phyloP scores from a whole-genome alignment of 75 land plant genomes.

The Sequoia sempervirens region DNA sequence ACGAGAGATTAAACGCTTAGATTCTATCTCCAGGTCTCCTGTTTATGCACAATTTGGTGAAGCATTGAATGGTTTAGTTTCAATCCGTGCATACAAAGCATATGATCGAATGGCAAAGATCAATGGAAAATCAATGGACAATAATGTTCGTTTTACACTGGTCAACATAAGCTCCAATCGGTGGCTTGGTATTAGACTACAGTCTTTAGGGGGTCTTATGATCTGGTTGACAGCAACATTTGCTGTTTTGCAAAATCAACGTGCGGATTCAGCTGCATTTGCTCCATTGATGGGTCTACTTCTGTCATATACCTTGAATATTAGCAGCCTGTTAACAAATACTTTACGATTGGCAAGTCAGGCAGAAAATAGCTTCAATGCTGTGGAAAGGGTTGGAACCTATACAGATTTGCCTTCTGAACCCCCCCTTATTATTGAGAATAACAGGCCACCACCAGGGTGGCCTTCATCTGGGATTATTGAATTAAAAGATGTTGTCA shows the following conservation, averaged over 20 bases:
- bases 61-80: slow-evolving; percentile 90
- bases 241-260: slow-evolving; percentile 87
- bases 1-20: slow-evolving; percentile 91
- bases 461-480: too few relatives aligned
- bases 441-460: slow-evolving; percentile 85
- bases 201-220: slow-evolving; percentile 90
- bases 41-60: slow-evolving; percentile 99
- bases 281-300: slow-evolving; percentile 97
- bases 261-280: slow-evolving; percentile 63
- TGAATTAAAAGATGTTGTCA: too few relatives aligned
- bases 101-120: slow-evolving; percentile 90
- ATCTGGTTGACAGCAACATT: slow-evolving; percentile 92
- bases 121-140: slow-evolving; percentile 94
- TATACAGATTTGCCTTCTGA: slow-evolving; percentile 89
- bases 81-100: slow-evolving; percentile 95
- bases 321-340: slow-evolving; percentile 64
- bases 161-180: slow-evolving; percentile 82
- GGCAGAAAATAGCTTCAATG: slow-evolving; percentile 94
- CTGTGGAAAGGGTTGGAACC: slow-evolving; percentile 87
- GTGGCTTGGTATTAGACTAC: slow-evolving; percentile 87
- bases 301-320: slow-evolving; percentile 84
- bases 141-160: slow-evolving; percentile 77
- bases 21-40: slow-evolving; percentile 93
- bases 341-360: slow-evolving; percentile 81
- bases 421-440: slow-evolving; percentile 80